Conservation (phyloP, 108 stramenopile species). For the Skeletonema marinoi region DNA sequence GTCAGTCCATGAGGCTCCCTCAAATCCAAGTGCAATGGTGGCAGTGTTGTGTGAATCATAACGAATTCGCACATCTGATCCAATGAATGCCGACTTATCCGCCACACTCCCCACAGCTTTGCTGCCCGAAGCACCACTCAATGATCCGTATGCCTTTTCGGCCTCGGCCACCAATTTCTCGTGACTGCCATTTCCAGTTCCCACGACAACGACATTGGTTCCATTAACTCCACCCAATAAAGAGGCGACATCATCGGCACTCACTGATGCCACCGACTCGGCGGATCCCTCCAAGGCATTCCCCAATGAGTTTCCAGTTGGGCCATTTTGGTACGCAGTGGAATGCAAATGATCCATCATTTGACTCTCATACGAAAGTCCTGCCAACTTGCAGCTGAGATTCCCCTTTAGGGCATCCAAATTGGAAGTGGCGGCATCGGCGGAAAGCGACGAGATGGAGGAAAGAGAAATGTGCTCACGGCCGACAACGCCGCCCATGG, state of each 20-base stretch:
- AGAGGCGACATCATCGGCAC: slow-evolving; percentile 69
- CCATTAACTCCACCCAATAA: slow-evolving; percentile 8
- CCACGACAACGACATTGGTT: slow-evolving; percentile 88
- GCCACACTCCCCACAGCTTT: slow-evolving; percentile 62
- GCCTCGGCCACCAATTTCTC: slow-evolving; percentile 84
- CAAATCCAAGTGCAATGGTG: slow-evolving; percentile 95
- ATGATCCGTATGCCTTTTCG: slow-evolving; percentile 78
- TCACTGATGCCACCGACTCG: slow-evolving; percentile 87
- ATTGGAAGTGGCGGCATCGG: neutral
- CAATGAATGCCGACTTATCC: slow-evolving; percentile 93
- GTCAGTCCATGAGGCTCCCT: slow-evolving; percentile 95
- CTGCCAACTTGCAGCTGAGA: slow-evolving; percentile 8
- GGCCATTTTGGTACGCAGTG: slow-evolving; percentile 82
- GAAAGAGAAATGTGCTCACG: slow-evolving; percentile 32
- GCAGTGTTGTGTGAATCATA: slow-evolving; percentile 89
- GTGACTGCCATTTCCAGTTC: slow-evolving; percentile 94
- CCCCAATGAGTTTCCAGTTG: slow-evolving; percentile 86
- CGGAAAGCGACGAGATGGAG: neutral
- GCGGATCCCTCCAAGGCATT: slow-evolving; percentile 93
- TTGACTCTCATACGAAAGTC: slow-evolving; percentile 61
- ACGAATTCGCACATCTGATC: slow-evolving; percentile 89
- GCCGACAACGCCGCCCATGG: slow-evolving; percentile 19
- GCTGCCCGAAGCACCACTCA: slow-evolving; percentile 51
- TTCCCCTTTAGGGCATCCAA: slow-evolving; percentile 5
- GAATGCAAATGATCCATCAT: slow-evolving; percentile 96